A percentile compares a stretch with the other conserved stretches of the same genome.
These are phyloP conservation scores for Acanthamoeba quina DNA, from an alignment of 208 protist species.

Conservation along the genomic window DNA sequence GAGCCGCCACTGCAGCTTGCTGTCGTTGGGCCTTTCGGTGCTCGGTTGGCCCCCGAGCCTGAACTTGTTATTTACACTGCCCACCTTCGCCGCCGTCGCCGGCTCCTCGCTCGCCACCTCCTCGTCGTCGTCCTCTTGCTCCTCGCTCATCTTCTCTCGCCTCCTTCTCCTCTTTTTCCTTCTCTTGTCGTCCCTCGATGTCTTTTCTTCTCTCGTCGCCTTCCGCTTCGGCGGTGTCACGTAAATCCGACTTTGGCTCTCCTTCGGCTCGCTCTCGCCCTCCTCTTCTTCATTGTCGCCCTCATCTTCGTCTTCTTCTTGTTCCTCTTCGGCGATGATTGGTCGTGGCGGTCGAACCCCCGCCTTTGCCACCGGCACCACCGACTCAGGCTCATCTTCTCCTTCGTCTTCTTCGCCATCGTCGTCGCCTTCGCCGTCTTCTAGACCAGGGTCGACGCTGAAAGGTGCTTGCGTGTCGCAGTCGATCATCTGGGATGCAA, in stretches of 20 bases:
- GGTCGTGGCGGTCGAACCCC: neutral
- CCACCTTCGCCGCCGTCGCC: neutral
- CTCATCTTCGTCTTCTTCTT: conserved; percentile 4
- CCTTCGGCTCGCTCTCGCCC: neutral
- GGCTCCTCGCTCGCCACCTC: neutral
- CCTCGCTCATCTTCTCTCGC: neutral
- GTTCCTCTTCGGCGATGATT: neutral
- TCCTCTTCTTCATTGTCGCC: neutral
- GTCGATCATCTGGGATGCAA: neutral
- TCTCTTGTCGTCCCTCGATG: neutral
- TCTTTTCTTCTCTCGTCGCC: neutral
- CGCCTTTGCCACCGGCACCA: no score
- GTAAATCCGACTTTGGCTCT: neutral
- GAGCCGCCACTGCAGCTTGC: neutral
- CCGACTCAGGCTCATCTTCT: neutral
- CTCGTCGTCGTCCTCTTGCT: neutral
- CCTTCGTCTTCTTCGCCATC: neutral
- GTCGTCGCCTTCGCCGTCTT: no score
- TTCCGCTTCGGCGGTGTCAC: neutral
- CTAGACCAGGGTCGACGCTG: no score
- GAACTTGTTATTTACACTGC: conserved; percentile 38
- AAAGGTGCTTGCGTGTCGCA: no score
- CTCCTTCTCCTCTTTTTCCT: neutral
- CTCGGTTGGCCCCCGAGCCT: neutral
- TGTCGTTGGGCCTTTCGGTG: neutral